Conservation (phyloP, 768 basidiomycete genomes). For the Hypholoma fasciculare region DNA sequence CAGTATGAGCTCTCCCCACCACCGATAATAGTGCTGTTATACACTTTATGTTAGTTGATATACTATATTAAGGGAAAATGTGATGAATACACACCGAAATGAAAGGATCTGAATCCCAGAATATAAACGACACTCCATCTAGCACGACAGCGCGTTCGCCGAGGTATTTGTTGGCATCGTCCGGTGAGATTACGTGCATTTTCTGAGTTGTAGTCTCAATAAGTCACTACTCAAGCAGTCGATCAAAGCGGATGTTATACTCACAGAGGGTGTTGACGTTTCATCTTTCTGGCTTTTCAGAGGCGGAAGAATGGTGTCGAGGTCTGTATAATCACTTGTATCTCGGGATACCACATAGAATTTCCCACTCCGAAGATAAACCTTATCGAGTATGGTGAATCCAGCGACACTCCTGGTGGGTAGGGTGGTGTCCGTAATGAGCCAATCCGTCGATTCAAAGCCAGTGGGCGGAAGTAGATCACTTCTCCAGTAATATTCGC, state of each 20-base stretch:
- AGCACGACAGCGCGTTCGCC: constrained; percentile 21
- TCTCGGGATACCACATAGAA: constrained; percentile 59
- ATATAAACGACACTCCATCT: constrained; percentile 18
- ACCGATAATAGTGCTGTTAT: constrained; percentile 44
- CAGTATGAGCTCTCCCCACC: constrained; percentile 48
- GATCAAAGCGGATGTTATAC: too few relatives aligned
- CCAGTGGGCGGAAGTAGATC: not conserved
- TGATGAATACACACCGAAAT: constrained; percentile 14
- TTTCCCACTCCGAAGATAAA: constrained; percentile 76
- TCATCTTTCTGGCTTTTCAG: too few relatives aligned
- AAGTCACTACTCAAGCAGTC: too few relatives aligned
- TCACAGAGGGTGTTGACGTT: too few relatives aligned
- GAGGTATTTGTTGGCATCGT: constrained; percentile 16
- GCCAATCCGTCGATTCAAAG: not conserved
- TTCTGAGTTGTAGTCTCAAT: constrained; percentile 18
- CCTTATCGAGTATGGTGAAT: constrained; percentile 74
- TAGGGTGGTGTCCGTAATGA: constrained; percentile 22
- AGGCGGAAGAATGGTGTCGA: constrained; percentile 39
- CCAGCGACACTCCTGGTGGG: constrained; percentile 49
- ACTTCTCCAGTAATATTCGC: not conserved
- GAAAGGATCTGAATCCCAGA: constrained; percentile 25
- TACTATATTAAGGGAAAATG: not conserved
- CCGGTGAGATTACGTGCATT: constrained; percentile 24
- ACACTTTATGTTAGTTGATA: not conserved
- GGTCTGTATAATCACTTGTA: constrained; percentile 41